A percentile compares a stretch with the other conserved stretches of the same genome.
These are phyloP conservation scores for Potentilla sterilis DNA, from an alignment of 306 rosid genomes.

Conservation along the genomic window DNA sequence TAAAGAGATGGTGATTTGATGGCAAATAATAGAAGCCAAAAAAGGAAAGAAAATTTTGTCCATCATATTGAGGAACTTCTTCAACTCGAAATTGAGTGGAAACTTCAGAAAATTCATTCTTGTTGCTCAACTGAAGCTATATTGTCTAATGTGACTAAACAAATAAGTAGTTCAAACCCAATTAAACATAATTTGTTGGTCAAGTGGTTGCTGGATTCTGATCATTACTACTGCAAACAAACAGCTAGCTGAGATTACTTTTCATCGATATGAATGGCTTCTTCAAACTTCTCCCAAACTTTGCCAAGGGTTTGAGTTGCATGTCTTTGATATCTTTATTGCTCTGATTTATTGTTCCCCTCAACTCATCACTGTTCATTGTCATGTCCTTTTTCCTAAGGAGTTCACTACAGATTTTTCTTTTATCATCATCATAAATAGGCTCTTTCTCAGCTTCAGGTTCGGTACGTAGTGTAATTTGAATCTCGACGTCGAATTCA, in stretches of 20 bases:
- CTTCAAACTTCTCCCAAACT: background rate
- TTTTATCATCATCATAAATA: background rate
- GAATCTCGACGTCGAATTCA: background rate
- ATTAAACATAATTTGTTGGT: too few relatives aligned
- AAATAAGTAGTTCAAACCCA: background rate
- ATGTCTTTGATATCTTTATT: background rate
- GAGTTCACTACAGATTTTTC: background rate
- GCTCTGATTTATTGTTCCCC: background rate
- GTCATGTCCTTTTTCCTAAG: background rate
- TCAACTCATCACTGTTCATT: background rate
- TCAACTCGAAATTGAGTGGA: background rate
- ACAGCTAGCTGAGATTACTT: background rate
- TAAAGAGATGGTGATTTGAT: too few relatives aligned
- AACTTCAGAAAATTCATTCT: background rate
- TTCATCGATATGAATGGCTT: background rate
- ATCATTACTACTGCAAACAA: too few relatives aligned
- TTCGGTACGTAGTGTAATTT: background rate
- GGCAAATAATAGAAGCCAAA: too few relatives aligned
- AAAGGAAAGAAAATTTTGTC: too few relatives aligned
- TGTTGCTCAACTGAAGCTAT: too few relatives aligned
- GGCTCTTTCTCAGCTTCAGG: background rate
- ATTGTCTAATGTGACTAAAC: too few relatives aligned
- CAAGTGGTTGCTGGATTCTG: too few relatives aligned
- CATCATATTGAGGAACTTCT: too few relatives aligned
- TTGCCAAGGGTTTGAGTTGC: background rate